Evolutionary conservation across 441 rosid genomes (phyloP).

Genomic region (Hura crepitans): DNA sequence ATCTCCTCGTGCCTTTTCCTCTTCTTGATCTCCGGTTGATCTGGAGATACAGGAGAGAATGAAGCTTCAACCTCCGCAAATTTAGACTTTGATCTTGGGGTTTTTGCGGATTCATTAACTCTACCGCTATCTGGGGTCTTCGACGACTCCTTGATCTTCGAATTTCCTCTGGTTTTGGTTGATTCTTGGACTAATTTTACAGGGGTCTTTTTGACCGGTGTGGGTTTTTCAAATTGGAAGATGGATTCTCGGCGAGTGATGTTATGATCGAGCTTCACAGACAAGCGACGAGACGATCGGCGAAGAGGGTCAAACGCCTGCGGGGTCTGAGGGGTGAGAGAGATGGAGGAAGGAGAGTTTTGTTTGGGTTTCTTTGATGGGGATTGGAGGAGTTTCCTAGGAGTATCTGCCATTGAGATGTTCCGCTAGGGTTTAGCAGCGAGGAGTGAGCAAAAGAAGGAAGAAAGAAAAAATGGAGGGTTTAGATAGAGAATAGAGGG

Average conservation of each 20-base stretch:
- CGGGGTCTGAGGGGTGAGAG: slow-evolving; percentile 58
- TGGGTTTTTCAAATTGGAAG: no score
- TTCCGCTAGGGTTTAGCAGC: slow-evolving; percentile 20
- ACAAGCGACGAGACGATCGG: slow-evolving; percentile 53
- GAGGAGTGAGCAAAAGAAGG: slow-evolving; percentile 13
- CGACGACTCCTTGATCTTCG: not conserved
- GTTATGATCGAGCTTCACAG: slow-evolving; percentile 33
- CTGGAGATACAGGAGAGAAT: slow-evolving; percentile 56
- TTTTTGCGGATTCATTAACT: slow-evolving; percentile 9
- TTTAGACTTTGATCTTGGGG: slow-evolving; percentile 25
- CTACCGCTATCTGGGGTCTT: slow-evolving; percentile 18
- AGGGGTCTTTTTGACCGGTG: slow-evolving; percentile 23
- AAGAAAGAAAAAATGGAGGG: not conserved
- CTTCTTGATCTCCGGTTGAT: slow-evolving; percentile 49
- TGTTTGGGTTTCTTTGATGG: slow-evolving; percentile 33
- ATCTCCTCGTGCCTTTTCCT: slow-evolving; percentile 38
- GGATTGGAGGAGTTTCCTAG: slow-evolving; percentile 33
- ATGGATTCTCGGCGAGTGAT: slow-evolving; percentile 14
- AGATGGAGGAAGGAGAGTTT: slow-evolving; percentile 31
- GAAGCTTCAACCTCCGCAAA: slow-evolving; percentile 23
- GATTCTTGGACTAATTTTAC: slow-evolving; percentile 12
- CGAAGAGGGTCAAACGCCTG: slow-evolving; percentile 44
- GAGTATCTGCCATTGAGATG: slow-evolving; percentile 47
- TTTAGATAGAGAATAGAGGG: slow-evolving; percentile 14
- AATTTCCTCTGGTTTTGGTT: not conserved